Base-by-base conservation (phyloP, 2,329 filamentous ascomycete species). In the Nigrograna mackinnonii region DNA sequence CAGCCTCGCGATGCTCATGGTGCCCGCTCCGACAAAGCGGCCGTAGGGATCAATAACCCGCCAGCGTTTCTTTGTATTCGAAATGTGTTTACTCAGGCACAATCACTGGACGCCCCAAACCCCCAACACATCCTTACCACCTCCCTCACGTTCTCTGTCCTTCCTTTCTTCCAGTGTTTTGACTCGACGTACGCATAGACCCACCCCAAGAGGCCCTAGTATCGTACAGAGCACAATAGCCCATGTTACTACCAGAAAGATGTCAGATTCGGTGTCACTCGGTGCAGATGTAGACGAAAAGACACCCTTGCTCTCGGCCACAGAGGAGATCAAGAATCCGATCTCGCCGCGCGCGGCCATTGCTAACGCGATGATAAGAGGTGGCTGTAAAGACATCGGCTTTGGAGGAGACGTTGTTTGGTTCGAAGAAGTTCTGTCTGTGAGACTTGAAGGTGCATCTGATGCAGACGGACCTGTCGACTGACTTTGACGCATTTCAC, bases 311-410 rank as follows among this genome's bases (percentile, higher is more conserved):
- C 68, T 76, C 54, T 88, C 77, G 0, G 85, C 85, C 0, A 91
- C 64, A 0, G 84, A 82, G 1, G 84, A 83, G 47, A 94, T 89
- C 32, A 92, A 64, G 47, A 90, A 90, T 0, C 87, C 87, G 22
- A 92, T 89, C 61, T 94, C 88, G 1, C 88, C 87, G n/a, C 87
- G 76, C 0, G 87, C 82, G 0, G 86, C 79, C 87, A 92, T 92
- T 3, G 81, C 81, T 14, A 79, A 72, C 0, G 84, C 84, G 0
- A 91, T 68, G 3, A 91, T 82, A 0, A 78, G 74, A 0, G 83
- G 77, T 0, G 87, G 86, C 47, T 89, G 85, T 1, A 88, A 68
- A 0, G 85, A 89, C 3, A 77, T 65, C 0, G 83, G 79, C 35
- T 79, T 81, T 0, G 69, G 57, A 5, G 58, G 42, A 18, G 39